Base-by-base conservation (phyloP, 768 basidiomycete genomes). In the Auriscalpium microsporum region DNA sequence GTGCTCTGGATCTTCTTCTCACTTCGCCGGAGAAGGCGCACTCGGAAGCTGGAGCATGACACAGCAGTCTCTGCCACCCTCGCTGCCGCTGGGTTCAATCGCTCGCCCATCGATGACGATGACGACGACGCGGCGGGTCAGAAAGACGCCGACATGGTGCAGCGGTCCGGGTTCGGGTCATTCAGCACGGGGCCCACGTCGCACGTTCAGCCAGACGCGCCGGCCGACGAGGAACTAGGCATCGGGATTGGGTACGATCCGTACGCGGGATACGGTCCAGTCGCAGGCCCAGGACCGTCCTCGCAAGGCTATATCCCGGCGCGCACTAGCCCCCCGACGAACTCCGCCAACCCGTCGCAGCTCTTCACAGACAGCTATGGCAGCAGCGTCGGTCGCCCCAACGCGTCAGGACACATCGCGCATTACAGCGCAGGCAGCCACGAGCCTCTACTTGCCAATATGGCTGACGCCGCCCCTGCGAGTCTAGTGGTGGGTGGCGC, bases 1-100 rank as follows among this genome's bases (percentile, higher is more conserved):
- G 63, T 82, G 42, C 73, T 90, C 48, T 89, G 81, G 78, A 74
- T 86, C 54, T 69, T 87, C 60, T 88, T 90, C 65, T 84, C 81
- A 50, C 66, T 87, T 53, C 82, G 83, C 23, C 79, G 86, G 48
- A 80, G 84, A 57, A 78, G 84, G 47, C 76, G 82, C 35, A 80
- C 76, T 44, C 76, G 71, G 36, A 73, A 75, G 49, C 67, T 84
- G n/a, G 87, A 87, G 57, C 81, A 83, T 56, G 86, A 90, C 56
- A 75, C 79, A 1, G 82, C 79, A 0, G 79, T 85, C n/a, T 81
- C 82, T n/a, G 85, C 84, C 38, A 81, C 81, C 7, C 75, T 86
- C 51, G 81, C 83, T 9, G 87, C 84, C 34, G 83, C 86, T 2
- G 86, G 88, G 23, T 78, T 83, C 66, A 76, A 80, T 63, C 79